These are phyloP conservation scores for Annulohypoxylon truncatum DNA, from an alignment of 2,329 filamentous ascomycete genomes.

Conservation along the genomic window DNA sequence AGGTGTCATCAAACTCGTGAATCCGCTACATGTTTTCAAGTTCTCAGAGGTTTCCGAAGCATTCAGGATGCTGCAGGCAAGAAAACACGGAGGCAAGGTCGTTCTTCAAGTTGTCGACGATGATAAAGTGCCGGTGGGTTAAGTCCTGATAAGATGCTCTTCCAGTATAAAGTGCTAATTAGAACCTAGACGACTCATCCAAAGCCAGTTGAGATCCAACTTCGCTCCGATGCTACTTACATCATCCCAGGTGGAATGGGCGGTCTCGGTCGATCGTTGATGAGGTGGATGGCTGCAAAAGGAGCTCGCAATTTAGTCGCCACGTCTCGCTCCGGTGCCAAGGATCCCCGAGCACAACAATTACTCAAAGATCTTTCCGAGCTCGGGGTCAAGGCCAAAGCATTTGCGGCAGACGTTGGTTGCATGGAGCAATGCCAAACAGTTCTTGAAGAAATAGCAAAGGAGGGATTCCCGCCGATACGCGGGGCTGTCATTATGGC, in stretches of 20 bases:
- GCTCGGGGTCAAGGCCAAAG: constrained; percentile 39
- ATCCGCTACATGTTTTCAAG: constrained; percentile 45
- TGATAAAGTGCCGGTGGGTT: constrained; percentile 37
- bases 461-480: constrained; percentile 45
- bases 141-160: background rate
- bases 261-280: constrained; percentile 48
- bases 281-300: constrained; percentile 49
- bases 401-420: constrained; percentile 43
- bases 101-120: constrained; percentile 44
- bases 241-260: constrained; percentile 51
- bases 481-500: constrained; percentile 44
- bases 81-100: constrained; percentile 44
- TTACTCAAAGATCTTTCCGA: constrained; percentile 41
- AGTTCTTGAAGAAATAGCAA: constrained; percentile 41
- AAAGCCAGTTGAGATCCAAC: constrained; percentile 43
- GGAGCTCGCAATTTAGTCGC: constrained; percentile 52
- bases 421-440: constrained; percentile 42
- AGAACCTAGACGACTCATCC: constrained; percentile 35
- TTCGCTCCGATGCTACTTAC: constrained; percentile 47
- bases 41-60: constrained; percentile 47
- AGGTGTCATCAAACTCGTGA: constrained; percentile 44
- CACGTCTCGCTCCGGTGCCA: constrained; percentile 43
- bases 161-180: background rate
- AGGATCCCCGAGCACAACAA: constrained; percentile 45
- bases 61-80: constrained; percentile 46